Conservation (phyloP, 495 filamentous ascomycete genomes). For the Parathielavia appendiculata region DNA sequence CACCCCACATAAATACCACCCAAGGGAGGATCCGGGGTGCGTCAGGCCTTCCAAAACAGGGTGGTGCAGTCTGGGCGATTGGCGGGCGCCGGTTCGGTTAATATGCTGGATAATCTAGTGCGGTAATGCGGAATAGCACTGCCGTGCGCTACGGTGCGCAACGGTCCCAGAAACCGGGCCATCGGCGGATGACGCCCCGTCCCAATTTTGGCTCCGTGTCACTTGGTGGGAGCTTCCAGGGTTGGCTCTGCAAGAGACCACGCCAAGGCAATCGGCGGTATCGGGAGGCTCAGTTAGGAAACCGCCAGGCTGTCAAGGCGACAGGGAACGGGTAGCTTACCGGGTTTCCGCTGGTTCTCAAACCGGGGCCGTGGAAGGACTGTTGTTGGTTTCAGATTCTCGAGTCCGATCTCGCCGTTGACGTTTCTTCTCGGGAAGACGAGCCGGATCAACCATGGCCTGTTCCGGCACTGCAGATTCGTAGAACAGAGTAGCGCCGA, state of each 20-base stretch:
- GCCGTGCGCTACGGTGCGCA: constrained; percentile 16
- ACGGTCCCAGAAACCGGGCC: constrained; percentile 22
- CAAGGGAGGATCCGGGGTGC: constrained; percentile 18
- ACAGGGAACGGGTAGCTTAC: neutral
- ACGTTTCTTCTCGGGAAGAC: neutral
- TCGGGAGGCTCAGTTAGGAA: neutral
- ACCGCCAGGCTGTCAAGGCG: neutral
- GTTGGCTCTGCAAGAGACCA: neutral
- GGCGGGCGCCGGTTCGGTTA: constrained; percentile 17
- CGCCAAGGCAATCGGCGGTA: constrained; percentile 1
- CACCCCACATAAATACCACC: constrained; percentile 20
- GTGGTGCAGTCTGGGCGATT: constrained; percentile 11
- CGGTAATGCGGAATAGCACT: constrained; percentile 22
- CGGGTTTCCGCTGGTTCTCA: neutral
- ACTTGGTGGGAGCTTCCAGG: neutral
- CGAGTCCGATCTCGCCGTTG: neutral
- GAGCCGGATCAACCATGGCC: neutral
- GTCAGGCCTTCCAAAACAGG: constrained; percentile 18
- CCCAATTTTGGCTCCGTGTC: constrained; percentile 6
- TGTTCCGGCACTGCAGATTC: constrained; percentile 1
- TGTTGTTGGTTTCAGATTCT: neutral
- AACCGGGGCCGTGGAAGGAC: neutral
- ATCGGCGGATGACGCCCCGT: constrained; percentile 21
- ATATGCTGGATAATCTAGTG: constrained; percentile 20
- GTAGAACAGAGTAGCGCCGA: neutral